phyloP scores from a whole-genome alignment of 257 asterid genomes.

The Capsicum baccatum region DNA sequence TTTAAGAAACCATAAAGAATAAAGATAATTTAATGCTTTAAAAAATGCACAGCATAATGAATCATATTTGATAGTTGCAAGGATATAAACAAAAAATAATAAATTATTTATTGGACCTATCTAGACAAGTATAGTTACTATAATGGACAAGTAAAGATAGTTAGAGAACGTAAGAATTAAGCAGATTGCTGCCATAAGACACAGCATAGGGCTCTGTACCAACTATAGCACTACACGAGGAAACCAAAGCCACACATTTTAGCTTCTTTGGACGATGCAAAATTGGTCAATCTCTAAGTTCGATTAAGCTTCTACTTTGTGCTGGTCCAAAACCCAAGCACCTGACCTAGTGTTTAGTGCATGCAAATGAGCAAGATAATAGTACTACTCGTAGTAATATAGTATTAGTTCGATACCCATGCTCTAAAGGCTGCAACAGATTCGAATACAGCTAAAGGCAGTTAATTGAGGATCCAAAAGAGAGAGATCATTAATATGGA shows the following conservation, averaged over 20 bases:
- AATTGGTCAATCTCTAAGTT: constrained; percentile 15
- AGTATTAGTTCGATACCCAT: neutral
- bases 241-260: constrained; percentile 18
- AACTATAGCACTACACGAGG: neutral
- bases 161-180: constrained; percentile 15
- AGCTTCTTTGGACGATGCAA: neutral
- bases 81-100: too few relatives aligned
- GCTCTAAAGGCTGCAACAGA: constrained; percentile 5
- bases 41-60: too few relatives aligned
- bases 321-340: constrained; percentile 17
- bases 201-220: neutral
- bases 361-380: neutral
- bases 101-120: too few relatives aligned
- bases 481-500: neutral
- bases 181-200: neutral
- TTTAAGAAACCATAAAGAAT: too few relatives aligned
- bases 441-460: neutral
- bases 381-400: neutral
- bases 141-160: too few relatives aligned
- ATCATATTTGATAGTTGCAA: too few relatives aligned
- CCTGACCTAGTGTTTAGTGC: constrained; percentile 9
- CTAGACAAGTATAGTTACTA: too few relatives aligned
- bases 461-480: neutral
- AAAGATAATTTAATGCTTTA: too few relatives aligned
- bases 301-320: neutral